Base-by-base conservation (phyloP, 2,329 filamentous ascomycete genomes). In the Plectosphaerella cucumerina region DNA sequence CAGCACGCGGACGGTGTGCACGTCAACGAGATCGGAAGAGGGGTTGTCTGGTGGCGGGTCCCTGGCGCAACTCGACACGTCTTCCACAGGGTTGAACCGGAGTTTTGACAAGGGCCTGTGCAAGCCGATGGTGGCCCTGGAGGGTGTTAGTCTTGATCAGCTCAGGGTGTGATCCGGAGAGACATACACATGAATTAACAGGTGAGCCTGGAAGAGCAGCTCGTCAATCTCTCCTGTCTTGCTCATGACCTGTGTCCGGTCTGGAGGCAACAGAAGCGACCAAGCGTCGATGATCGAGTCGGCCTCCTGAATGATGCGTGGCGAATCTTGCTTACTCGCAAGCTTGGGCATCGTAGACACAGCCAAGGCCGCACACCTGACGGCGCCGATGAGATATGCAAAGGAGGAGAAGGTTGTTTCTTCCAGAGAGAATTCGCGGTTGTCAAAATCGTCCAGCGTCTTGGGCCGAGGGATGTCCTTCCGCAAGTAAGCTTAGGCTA, bases 321-420 rank as follows among this genome's bases (percentile, higher is more conserved):
- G 26, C 12, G 26, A 31, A 31, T 31, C 26, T 6, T 18, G 39
- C 2, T 37, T 37, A 6, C 35, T 37, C 35, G 14, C 6, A 3
- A 15, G 6, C 14, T 14, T 37, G 10, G 15, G 17, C 3, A 14
- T 6, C n/a, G n/a, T 37, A 10, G 35, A 15, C 15, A 37, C 15
- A 3, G 17, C 35, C 15, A 15, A 18, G 4, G 39, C 17, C 8
- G 59, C 56, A 43, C 58, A 59, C 2, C 82, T 75, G 6, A 82
- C 72, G 0, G 84, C 81, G 52, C 87, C 85, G 44, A 89, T 81
- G 2, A 84, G 77, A 59, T 87, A 87, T 22, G 81, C 77, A 59
- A 81, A 86, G 1, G 85, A 87, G 0, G 84, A 86, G 61, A 85
- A 89, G 2, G 71, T 73, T 65, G 31, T 47, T 8, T 74, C 69